Conservation (phyloP, 1,284 basidiomycete genomes). For the Pascua sp. region DNA sequence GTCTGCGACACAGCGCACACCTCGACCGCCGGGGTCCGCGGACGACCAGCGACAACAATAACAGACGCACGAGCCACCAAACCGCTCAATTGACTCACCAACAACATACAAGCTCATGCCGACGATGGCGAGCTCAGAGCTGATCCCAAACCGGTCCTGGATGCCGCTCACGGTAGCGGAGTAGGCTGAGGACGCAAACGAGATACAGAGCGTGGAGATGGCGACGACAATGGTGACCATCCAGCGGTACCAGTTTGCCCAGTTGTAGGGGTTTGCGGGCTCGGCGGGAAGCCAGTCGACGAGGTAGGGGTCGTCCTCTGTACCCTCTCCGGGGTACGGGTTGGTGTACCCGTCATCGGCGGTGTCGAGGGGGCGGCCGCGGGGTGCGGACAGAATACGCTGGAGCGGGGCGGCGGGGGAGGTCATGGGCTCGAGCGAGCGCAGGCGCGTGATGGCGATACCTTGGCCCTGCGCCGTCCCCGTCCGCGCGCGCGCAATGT, state of each 20-base stretch:
- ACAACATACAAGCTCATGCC: conserved; percentile 52
- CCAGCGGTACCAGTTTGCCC: conserved; percentile 55
- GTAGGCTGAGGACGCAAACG: conserved; percentile 59
- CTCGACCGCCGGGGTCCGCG: no score
- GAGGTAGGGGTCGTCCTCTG: conserved; percentile 28
- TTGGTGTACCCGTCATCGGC: conserved; percentile 1
- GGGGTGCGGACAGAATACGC: conserved; percentile 9
- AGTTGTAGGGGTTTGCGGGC: conserved; percentile 63
- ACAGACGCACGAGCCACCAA: neutral
- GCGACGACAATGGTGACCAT: conserved; percentile 37
- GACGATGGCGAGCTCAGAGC: conserved; percentile 56
- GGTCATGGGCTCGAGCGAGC: conserved; percentile 53
- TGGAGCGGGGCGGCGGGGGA: conserved; percentile 14
- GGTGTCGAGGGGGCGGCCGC: neutral
- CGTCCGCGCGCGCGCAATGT: no score
- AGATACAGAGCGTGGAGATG: conserved; percentile 59
- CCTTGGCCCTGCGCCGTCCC: neutral
- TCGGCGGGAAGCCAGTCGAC: conserved; percentile 56
- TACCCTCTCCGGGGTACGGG: conserved; percentile 28
- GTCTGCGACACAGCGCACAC: no score
- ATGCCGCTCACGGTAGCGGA: conserved; percentile 57
- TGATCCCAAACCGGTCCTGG: conserved; percentile 54
- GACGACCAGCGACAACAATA: no score
- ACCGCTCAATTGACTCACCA: conserved; percentile 20
- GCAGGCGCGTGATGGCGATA: conserved; percentile 6